Evolutionary conservation across 2,329 filamentous ascomycete species (phyloP), one percentile per base, ranked within the genome.

Genomic region (Lecanicillium sp.): DNA sequence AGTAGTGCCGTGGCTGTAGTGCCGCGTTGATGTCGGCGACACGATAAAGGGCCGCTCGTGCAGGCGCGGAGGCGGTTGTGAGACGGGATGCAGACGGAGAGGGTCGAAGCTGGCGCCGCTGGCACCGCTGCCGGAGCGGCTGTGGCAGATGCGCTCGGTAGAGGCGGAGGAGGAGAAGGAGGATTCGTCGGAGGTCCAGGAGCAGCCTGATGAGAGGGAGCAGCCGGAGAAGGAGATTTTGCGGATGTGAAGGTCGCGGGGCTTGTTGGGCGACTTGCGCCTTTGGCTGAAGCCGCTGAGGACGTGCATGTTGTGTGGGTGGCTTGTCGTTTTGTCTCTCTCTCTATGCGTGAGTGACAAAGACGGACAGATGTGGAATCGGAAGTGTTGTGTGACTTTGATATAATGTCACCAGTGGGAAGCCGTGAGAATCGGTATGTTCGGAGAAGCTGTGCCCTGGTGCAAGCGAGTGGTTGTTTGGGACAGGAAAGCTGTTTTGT

Each of bases 141-240:
- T 48, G 27, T 56, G 53, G 18, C 46, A 48, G 27, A 46, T 49
- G 4, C 44, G 43, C 17, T 31, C 47, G 41, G 33, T 47, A 41
- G 54, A 51, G n/a, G 53, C 51, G 15, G 57, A 56, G 34, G 56
- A 53, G 19, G 52, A 43, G 29, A 53, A 49, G 20, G 51, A 50
- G n/a, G n/a, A n/a, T n/a, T n/a, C n/a, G 6, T 58, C 54, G 13
- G 50, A 53, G 17, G 52, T 52, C 31, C 57, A 52, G 31, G 60
- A 64, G 50, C 57, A 56, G 44, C 52, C 59, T 6, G 57, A 59
- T 7, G 57, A 58, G 39, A 63, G 56, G 2, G 61, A 64, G 38
- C 54, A 60, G 44, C 61, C 61, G 14, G 61, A 64, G 47, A 63
- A 60, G 32, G 61, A 64, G 34, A 64, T 47, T 50, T 65, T 65